phyloP scores from a whole-genome alignment of 371 early-diverging fungal genomes.

The Lichtheimia ornata region DNA sequence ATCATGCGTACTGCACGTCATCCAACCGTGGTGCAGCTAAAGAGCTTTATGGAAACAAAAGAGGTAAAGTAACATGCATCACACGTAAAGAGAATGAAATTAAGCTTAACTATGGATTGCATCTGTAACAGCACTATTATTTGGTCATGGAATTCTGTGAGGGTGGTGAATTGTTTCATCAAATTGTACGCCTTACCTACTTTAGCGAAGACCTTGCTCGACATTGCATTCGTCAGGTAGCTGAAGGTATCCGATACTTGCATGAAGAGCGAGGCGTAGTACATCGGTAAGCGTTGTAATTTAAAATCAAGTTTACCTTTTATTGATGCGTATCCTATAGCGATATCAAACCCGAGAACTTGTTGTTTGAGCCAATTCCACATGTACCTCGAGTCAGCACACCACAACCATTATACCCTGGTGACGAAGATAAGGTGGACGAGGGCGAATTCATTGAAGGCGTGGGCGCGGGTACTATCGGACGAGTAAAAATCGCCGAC shows the following conservation, averaged over 20 bases:
- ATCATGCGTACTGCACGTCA: slow-evolving; percentile 85
- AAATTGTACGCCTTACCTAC: slow-evolving; percentile 77
- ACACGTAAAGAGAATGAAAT: not conserved
- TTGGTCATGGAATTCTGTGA: slow-evolving; percentile 80
- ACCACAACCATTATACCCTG: slow-evolving; percentile 6
- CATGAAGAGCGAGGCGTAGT: slow-evolving; percentile 86
- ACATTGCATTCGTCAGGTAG: slow-evolving; percentile 85
- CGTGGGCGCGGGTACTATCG: slow-evolving; percentile 68
- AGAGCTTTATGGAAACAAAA: slow-evolving; percentile 66
- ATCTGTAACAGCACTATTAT: slow-evolving; percentile 55
- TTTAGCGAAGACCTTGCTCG: slow-evolving; percentile 76
- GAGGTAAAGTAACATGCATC: slow-evolving; percentile 44
- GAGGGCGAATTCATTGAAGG: slow-evolving; percentile 59
- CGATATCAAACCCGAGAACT: slow-evolving; percentile 97
- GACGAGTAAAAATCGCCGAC: slow-evolving; percentile 68
- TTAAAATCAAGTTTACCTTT: too few relatives aligned
- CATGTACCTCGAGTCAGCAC: slow-evolving; percentile 17
- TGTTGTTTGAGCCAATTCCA: slow-evolving; percentile 78
- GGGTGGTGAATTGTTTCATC: slow-evolving; percentile 87
- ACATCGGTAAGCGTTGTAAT: slow-evolving; percentile 55
- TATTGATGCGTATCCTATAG: slow-evolving; percentile 15
- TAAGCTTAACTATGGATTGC: slow-evolving; percentile 6
- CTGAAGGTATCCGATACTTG: slow-evolving; percentile 82
- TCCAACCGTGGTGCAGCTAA: slow-evolving; percentile 76
- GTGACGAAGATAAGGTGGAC: slow-evolving; percentile 45